These are phyloP conservation scores for Eurotiales sp. DNA, from an alignment of 2,329 filamentous ascomycete genomes.

Conservation along the genomic window DNA sequence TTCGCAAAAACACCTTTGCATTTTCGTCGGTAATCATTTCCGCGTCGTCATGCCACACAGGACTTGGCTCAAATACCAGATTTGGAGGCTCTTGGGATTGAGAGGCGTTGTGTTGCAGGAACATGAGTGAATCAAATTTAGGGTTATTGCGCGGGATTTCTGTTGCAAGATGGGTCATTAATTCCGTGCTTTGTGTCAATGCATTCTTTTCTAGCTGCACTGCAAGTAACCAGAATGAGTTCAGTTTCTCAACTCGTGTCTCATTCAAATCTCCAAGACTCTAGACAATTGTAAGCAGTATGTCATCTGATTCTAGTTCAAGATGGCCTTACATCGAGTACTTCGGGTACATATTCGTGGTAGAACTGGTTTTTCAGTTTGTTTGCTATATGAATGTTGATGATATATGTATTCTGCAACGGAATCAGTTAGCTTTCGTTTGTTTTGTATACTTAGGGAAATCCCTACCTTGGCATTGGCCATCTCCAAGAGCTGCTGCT, in stretches of 20 bases:
- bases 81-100: conserved; percentile 79
- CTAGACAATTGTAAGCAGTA: conserved; percentile 25
- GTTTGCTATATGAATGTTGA: conserved; percentile 93
- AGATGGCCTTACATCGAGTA: conserved; percentile 83
- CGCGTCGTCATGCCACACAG: conserved; percentile 94
- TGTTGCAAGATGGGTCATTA: conserved; percentile 67
- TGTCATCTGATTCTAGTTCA: no score
- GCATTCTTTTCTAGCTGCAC: conserved; percentile 76
- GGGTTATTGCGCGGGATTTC: conserved; percentile 89
- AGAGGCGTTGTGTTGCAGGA: conserved; percentile 83
- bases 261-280: conserved; percentile 88
- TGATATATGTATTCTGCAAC: conserved; percentile 81
- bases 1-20: conserved; percentile 86
- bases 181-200: conserved; percentile 67
- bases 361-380: conserved; percentile 98
- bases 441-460: background rate
- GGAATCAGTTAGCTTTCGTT: background rate
- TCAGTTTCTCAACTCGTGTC: conserved; percentile 78
- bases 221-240: conserved; percentile 78
- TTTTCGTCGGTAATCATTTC: conserved; percentile 79
- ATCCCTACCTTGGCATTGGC: conserved; percentile 73
- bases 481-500: conserved; percentile 92
- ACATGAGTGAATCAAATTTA: conserved; percentile 94
- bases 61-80: conserved; percentile 86
- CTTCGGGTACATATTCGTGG: conserved; percentile 90